Evolutionary conservation across 345 rosid genomes (phyloP).

Genomic region (Corchorus olitorius): DNA sequence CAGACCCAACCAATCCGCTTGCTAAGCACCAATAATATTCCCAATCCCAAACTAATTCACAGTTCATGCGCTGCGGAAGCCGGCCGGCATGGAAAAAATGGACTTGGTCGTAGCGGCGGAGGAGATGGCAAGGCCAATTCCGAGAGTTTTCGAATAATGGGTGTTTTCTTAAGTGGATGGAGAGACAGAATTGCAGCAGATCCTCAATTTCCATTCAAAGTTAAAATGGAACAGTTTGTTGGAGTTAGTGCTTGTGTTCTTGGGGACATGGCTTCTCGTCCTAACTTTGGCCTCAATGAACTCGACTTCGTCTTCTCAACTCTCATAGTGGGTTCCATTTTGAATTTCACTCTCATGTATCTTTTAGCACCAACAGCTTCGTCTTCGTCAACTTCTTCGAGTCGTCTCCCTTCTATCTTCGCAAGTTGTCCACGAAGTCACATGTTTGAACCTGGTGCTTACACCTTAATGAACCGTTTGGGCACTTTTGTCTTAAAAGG

Average conservation of each 20-base stretch:
- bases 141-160: constrained; percentile 53
- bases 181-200: constrained; percentile 90
- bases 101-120: constrained; percentile 37
- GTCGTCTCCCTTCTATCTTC: constrained; percentile 65
- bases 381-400: constrained; percentile 29
- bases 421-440: constrained; percentile 81
- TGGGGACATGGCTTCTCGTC: constrained; percentile 98
- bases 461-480: constrained; percentile 45
- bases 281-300: constrained; percentile 92
- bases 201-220: constrained; percentile 93
- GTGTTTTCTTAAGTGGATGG: constrained; percentile 81
- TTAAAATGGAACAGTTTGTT: constrained; percentile 90
- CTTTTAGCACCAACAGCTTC: constrained; percentile 77
- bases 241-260: constrained; percentile 85
- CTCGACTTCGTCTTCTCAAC: constrained; percentile 96
- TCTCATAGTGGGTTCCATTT: constrained; percentile 77
- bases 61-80: constrained; percentile 42
- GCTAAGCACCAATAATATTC: constrained; percentile 26
- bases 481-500: constrained; percentile 92
- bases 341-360: constrained; percentile 93
- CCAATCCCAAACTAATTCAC: constrained; percentile 28
- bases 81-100: constrained; percentile 37
- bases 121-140: constrained; percentile 23
- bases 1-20: constrained; percentile 29
- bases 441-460: constrained; percentile 88